Percentiles rank a stretch among this genome's conserved stretches.
Conservation (phyloP, 192 early-diverging fungal genomes). For the Haplosporangium gracile region DNA sequence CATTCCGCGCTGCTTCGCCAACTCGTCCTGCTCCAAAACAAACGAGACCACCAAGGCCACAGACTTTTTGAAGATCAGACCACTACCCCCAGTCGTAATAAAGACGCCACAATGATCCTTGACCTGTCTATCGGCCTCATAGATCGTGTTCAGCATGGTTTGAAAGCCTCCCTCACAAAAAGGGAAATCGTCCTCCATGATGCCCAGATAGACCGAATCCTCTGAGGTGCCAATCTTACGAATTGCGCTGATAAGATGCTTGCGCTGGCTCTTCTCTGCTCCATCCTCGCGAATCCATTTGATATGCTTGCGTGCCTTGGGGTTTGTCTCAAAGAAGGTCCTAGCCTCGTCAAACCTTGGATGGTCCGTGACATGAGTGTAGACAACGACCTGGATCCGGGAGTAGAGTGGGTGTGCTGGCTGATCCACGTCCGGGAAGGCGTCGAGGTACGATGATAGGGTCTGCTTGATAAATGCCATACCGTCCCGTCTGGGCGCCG, state of each 20-base stretch:
- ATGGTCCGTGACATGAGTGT: constrained; percentile 66
- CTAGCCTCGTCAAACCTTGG: constrained; percentile 56
- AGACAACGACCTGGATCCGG: constrained; percentile 62
- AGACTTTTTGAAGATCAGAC: constrained; percentile 45
- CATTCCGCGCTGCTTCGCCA: not conserved
- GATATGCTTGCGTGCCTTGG: constrained; percentile 62
- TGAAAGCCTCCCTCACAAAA: constrained; percentile 63
- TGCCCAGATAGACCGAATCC: constrained; percentile 58
- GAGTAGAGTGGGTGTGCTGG: constrained; percentile 56
- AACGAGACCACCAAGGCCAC: constrained; percentile 46
- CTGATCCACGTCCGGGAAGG: constrained; percentile 55
- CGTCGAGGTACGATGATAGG: constrained; percentile 59
- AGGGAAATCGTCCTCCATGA: constrained; percentile 70
- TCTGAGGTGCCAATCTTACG: constrained; percentile 39
- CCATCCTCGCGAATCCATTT: constrained; percentile 63
- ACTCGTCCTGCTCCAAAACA: constrained; percentile 34
- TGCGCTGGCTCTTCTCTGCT: constrained; percentile 61
- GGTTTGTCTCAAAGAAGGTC: constrained; percentile 38
- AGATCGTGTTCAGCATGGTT: constrained; percentile 64
- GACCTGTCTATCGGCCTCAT: constrained; percentile 54
- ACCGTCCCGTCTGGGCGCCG: constrained; percentile 61
- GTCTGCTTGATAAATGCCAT: constrained; percentile 59
- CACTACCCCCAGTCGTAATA: constrained; percentile 68
- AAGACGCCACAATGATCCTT: constrained; percentile 68
- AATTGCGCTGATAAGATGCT: constrained; percentile 63